These are phyloP conservation scores for Trichoderma sp. DNA, from an alignment of 2,329 filamentous ascomycete genomes.

Conservation along the genomic window DNA sequence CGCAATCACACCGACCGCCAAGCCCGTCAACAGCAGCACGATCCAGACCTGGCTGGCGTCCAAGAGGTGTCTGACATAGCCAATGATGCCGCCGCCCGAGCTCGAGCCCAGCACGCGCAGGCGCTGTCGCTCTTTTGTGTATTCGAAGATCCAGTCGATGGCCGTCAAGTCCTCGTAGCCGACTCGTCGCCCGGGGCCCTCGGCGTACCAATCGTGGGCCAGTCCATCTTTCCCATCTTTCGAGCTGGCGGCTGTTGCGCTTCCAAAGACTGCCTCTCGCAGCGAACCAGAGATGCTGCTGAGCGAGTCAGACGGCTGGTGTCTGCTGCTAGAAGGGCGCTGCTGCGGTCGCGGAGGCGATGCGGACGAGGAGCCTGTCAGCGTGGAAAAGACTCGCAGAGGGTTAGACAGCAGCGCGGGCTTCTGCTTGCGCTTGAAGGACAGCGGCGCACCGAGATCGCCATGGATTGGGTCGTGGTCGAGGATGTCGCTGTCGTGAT, in stretches of 20 bases:
- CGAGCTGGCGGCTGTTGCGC: conserved; percentile 25
- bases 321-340: neutral
- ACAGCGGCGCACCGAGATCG: conserved; percentile 52
- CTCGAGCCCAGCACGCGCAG: conserved; percentile 71
- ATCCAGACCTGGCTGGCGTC: conserved; percentile 93
- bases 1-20: conserved; percentile 79
- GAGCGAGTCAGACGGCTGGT: conserved; percentile 10
- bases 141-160: conserved; percentile 99
- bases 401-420: conserved; percentile 46
- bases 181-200: conserved; percentile 83
- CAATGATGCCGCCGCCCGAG: conserved; percentile 65
- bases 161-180: conserved; percentile 95
- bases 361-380: conserved; percentile 36
- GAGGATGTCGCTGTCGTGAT: conserved; percentile 39
- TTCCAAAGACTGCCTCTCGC: neutral
- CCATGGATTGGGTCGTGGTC: conserved; percentile 55
- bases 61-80: conserved; percentile 67
- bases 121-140: conserved; percentile 90
- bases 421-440: conserved; percentile 70
- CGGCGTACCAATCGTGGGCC: conserved; percentile 78
- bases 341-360: conserved; percentile 4
- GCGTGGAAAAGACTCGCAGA: conserved; percentile 47
- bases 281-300: conserved; percentile 10
- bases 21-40: conserved; percentile 78
- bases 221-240: conserved; percentile 54